Evolutionary conservation across 2,329 filamentous ascomycete species (phyloP).

Genomic region (Colletotrichum camelliae): DNA sequence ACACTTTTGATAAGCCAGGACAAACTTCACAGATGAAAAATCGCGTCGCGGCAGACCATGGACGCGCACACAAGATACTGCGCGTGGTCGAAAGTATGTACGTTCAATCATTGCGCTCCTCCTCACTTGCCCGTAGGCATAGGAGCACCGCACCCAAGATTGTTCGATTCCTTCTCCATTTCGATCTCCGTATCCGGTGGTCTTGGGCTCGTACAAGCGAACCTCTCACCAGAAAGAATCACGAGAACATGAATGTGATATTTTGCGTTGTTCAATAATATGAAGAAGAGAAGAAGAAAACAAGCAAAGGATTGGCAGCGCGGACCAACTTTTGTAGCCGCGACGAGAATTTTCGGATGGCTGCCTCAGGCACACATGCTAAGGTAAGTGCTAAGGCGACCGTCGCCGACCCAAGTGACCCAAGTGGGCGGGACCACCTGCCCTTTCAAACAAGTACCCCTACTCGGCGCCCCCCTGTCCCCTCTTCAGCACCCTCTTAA

Average conservation of each 20-base stretch:
- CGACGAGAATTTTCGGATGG: background rate
- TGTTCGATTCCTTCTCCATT: slow-evolving; percentile 62
- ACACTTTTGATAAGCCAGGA: background rate
- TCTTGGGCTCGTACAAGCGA: slow-evolving; percentile 50
- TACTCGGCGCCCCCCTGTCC: too few relatives aligned
- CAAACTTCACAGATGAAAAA: background rate
- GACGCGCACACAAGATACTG: background rate
- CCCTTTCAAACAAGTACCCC: background rate
- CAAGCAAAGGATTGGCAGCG: slow-evolving; percentile 14
- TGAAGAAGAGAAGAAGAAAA: slow-evolving; percentile 31
- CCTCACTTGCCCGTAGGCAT: slow-evolving; percentile 49
- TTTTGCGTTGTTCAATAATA: slow-evolving; percentile 54
- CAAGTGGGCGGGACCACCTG: background rate
- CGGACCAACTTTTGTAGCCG: slow-evolving; percentile 8
- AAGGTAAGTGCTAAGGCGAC: background rate
- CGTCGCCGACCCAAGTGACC: background rate
- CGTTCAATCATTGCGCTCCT: slow-evolving; percentile 67
- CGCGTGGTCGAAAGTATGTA: slow-evolving; percentile 41
- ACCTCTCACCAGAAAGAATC: slow-evolving; percentile 50
- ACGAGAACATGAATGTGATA: slow-evolving; percentile 44
- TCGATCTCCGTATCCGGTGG: slow-evolving; percentile 51
- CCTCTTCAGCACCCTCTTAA: too few relatives aligned
- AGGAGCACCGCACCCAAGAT: slow-evolving; percentile 66
- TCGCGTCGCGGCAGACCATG: background rate
- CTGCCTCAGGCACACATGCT: background rate